Evolutionary conservation across 2,329 filamentous ascomycete species (phyloP).

Genomic region (Sclerotinia spermophila): DNA sequence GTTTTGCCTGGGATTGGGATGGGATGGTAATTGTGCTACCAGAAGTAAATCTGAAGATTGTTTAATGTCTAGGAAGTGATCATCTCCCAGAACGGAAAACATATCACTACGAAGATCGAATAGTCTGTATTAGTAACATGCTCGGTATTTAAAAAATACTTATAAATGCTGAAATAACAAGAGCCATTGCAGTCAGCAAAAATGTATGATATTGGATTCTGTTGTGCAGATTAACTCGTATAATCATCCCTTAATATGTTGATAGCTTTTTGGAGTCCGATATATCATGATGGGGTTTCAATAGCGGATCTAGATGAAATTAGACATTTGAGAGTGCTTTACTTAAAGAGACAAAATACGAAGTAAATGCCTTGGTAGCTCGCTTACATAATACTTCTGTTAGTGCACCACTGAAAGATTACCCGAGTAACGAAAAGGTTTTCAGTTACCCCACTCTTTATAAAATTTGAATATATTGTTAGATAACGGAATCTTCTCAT

Average conservation of each 20-base stretch:
- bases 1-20: background rate
- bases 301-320: background rate
- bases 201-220: background rate
- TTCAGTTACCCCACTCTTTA: background rate
- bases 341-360: background rate
- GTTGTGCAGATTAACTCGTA: background rate
- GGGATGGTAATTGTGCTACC: background rate
- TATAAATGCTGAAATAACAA: background rate
- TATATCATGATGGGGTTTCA: too few species aligned
- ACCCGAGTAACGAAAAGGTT: background rate
- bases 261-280: background rate
- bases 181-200: background rate
- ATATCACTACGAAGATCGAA: background rate
- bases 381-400: background rate
- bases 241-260: too few species aligned
- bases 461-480: accelerated
- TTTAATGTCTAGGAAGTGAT: background rate
- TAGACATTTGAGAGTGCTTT: background rate
- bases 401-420: background rate
- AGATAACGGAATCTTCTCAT: accelerated
- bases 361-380: background rate
- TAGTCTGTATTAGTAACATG: background rate
- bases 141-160: background rate
- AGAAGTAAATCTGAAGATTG: background rate
- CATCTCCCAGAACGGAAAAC: background rate